Base-by-base conservation (phyloP, 225 moss, liverwort and hornwort genomes). In the Sphagnum tenellum region DNA sequence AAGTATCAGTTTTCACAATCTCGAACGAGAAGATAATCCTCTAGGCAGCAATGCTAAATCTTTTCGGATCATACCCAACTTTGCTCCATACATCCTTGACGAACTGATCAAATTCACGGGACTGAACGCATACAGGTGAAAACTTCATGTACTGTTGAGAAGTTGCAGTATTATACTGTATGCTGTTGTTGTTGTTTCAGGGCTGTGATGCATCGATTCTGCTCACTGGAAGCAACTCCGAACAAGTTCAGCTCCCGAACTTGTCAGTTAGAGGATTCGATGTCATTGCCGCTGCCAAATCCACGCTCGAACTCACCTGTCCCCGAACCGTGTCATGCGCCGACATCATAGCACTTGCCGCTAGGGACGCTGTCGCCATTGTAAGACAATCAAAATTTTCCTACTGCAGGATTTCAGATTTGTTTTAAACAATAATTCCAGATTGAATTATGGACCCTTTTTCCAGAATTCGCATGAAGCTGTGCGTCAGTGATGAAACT, bases 131-230 rank as follows among this genome's bases (percentile, higher is more conserved):
- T 29, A 29, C 29, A 29, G 29, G 29, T 29, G 29, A 29, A 29
- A 29, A 29, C 29, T 29, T 29, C 1, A 29, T 29, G 29, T 7
- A 12, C 12, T 1, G 2, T 1, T 60, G n/a, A 13, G 60, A 60
- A 7, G 9, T 9, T 13, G 60, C 14, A 60, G 60, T 13, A 6
- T 12, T 13, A 12, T 60, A 12, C 45, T 5, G 8, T 3, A 48
- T 2, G 1, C 8, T 6, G 9, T 7, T 12, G 60, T 60, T 13
- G 46, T 62, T 48, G 6, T 64, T 8, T 5, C 76, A 87, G 83
- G 87, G 87, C 2, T 87, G 87, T 49, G 87, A 87, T 45, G 87
- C 52, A 2, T 87, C 87, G 5, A 67, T 87, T 29, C 74, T 87
- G 11, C 66, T 87, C 13, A 76, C 48, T 45, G 60, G 72, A 5